Conservation (phyloP, 805 yeast species). For the Hemisphaericaspora nanyangensis region DNA sequence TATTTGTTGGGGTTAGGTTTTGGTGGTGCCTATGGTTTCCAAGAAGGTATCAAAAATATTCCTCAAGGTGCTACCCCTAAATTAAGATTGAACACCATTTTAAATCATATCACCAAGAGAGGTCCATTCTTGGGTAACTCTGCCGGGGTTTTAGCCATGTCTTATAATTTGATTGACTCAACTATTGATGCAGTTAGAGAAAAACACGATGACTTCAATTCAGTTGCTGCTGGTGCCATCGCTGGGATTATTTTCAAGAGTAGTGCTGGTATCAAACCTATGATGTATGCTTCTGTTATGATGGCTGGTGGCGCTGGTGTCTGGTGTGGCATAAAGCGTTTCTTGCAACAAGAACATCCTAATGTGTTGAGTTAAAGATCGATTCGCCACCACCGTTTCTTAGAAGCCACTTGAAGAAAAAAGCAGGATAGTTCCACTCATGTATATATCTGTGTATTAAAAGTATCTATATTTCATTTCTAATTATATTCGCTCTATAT, state of each 20-base stretch:
- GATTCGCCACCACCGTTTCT: too few species aligned
- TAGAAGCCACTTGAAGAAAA: too few species aligned
- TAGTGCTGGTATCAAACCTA: conserved; percentile 79
- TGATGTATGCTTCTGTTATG: conserved; percentile 80
- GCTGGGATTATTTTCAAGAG: conserved; percentile 91
- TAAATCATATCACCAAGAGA: conserved; percentile 89
- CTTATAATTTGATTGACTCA: conserved; percentile 82
- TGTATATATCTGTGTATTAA: too few species aligned
- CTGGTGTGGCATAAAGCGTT: conserved; percentile 81
- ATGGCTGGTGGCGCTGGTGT: conserved; percentile 88
- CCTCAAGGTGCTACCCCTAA: conserved; percentile 75
- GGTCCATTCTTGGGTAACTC: conserved; percentile 96
- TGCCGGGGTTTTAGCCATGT: conserved; percentile 89
- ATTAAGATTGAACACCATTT: conserved; percentile 80
- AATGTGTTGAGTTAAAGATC: neutral
- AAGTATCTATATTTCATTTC: too few species aligned
- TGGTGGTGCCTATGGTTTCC: conserved; percentile 87
- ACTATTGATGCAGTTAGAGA: conserved; percentile 79
- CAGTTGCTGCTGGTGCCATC: conserved; percentile 83
- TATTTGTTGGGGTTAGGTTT: conserved; percentile 80
- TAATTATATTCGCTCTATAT: too few species aligned
- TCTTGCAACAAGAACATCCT: conserved; percentile 13
- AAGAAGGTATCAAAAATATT: conserved; percentile 77
- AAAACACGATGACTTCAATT: conserved; percentile 80
- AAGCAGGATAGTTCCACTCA: too few species aligned